Evolutionary conservation across 345 rosid species (phyloP).

Genomic region (Capsella bursapastoris): DNA sequence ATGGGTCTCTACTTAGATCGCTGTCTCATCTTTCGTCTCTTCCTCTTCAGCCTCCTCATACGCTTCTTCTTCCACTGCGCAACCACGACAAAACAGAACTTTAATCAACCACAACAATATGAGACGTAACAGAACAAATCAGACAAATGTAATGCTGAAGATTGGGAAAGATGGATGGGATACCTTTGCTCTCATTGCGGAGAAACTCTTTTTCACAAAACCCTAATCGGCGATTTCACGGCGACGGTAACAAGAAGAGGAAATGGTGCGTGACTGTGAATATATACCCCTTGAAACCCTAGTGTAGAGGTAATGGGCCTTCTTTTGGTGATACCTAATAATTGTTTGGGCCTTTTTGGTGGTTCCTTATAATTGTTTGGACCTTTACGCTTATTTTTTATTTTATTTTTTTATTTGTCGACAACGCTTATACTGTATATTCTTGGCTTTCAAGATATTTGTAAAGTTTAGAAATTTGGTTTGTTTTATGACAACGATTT

Average conservation of each 20-base stretch:
- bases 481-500: background rate
- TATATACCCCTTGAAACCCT: conserved; percentile 42
- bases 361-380: too few species aligned
- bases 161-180: background rate
- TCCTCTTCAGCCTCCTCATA: conserved; percentile 99
- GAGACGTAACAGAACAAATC: background rate
- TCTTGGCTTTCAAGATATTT: background rate
- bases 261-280: background rate
- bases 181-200: conserved; percentile 92
- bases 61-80: conserved; percentile 99
- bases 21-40: conserved; percentile 99
- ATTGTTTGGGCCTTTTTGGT: background rate
- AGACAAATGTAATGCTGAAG: background rate
- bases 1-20: conserved; percentile 75
- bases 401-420: too few species aligned
- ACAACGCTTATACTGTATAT: too few species aligned
- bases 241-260: conserved; percentile 32
- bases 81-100: conserved; percentile 15
- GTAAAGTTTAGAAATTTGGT: background rate
- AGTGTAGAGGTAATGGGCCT: conserved; percentile 17
- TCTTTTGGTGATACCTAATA: background rate
- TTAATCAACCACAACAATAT: background rate
- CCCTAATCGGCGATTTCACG: conserved; percentile 30
- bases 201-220: conserved; percentile 16
- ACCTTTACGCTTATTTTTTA: too few species aligned